Evolutionary conservation across 139 green algal genomes (phyloP), one percentile per base, ranked within the genome.

Genomic region (Micractinium conductrix): DNA sequence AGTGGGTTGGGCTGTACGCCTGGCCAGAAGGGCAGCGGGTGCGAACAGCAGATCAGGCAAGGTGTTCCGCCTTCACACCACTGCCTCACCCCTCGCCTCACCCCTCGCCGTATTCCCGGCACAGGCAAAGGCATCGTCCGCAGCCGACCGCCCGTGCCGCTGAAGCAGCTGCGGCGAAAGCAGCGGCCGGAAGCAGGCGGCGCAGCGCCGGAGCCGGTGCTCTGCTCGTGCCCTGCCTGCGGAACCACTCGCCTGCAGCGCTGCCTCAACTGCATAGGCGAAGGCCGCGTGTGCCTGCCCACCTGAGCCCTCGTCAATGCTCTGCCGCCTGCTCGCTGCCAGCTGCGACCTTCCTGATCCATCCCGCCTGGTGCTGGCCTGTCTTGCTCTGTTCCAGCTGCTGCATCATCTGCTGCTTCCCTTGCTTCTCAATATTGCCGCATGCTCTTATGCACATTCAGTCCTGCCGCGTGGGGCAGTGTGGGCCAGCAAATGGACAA

Each of bases 191-290:
- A 42, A 38, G 62, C 43, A n/a, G 48, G 48, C 67, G n/a, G 60
- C 22, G 74, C 26, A 60, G 72, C 73, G n/a, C n/a, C 30, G 24
- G 19, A 30, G 7, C 58, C 30, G 2, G 73, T 70, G 44, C 60
- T 74, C 21, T 74, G 80, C 53, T 58, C 62, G 30, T 89, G 86
- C 81, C 86, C 86, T 26, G 81, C 81, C 16, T 89, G 86, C 85
- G 86, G 86, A 58, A 63, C 72, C 10, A 87, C 69, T 0, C 38
- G 55, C 30, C 35, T 74, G 72, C 86, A 89, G 65, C 68, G 80
- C 42, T 89, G 86, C 74, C 40, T 89, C 4, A 89, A 87, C 45
- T 89, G 86, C 81, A 4, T 89, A 19, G 86, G 86, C 10, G 72
- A 79, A 12, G 81, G 86, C 50, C 80, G 68, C n/a, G 63, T 84